Evolutionary conservation across 164 flowering plant genomes (phyloP).

Genomic region (Nymphaea colorata): DNA sequence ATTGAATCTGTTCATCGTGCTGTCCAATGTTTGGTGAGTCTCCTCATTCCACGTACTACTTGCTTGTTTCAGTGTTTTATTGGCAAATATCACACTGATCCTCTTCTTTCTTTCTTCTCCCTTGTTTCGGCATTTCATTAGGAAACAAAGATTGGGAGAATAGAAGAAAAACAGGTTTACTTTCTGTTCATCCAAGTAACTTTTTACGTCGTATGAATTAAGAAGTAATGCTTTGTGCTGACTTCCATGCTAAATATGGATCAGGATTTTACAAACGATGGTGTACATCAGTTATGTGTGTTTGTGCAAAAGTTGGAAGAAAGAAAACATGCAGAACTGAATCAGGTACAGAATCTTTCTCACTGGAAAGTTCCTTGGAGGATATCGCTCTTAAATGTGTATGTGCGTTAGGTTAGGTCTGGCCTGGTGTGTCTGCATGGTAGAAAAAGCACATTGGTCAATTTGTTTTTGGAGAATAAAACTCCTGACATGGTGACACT

Average conservation of each 20-base stretch:
- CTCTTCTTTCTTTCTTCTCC: not conserved
- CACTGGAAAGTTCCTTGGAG: not conserved
- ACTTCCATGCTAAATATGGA: not conserved
- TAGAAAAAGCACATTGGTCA: not conserved
- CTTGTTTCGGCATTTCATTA: slow-evolving; percentile 13
- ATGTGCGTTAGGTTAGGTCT: too few species aligned
- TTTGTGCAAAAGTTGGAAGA: slow-evolving; percentile 26
- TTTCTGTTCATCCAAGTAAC: not conserved
- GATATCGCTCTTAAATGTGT: not conserved
- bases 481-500: not conserved
- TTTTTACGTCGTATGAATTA: not conserved
- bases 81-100: too few species aligned
- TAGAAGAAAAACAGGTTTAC: slow-evolving; percentile 69
- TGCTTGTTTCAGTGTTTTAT: too few species aligned
- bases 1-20: slow-evolving; percentile 38
- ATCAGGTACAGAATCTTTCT: slow-evolving; percentile 23
- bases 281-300: slow-evolving; percentile 31
- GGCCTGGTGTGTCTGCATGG: not conserved
- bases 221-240: slow-evolving; percentile 1
- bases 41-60: too few species aligned
- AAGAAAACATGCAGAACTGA: slow-evolving; percentile 13
- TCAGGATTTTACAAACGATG: slow-evolving; percentile 36
- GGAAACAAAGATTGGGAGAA: slow-evolving; percentile 47
- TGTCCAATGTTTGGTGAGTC: slow-evolving; percentile 44
- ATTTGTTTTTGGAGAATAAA: not conserved